Evolutionary conservation across 495 filamentous ascomycete species (phyloP), one percentile per base, ranked within the genome.

Genomic region (Chlorociboria aeruginascens): DNA sequence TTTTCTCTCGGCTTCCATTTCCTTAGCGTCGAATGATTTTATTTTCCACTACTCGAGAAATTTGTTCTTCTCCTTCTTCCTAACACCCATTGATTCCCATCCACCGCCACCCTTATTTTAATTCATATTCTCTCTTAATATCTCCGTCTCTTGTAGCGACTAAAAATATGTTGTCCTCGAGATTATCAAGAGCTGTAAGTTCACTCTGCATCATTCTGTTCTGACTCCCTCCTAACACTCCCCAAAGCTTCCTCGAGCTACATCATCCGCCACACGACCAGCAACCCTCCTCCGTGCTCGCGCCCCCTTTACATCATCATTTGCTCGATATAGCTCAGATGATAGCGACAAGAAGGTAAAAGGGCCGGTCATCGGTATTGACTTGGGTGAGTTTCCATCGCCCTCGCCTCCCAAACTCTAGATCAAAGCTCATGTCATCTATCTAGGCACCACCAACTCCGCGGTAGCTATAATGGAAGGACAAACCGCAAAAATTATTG

Each of bases 391-490:
- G 85, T 44, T 33, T 7, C 77, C 48, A 37, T 51, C 13, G 14
- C 6, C 33, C 51, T 52, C 35, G 14, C 17, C 3, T 32, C 43
- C 32, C 8, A 32, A 40, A 36, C 32, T 37, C 44, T 48, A 40
- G 38, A 50, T 51, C 39, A 50, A 49, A 51, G 53, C 54, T 46
- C 33, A 25, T 41, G 2, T 40, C 29, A 29, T 44, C 33, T 11
- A 33, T 39, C 13, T 49, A 92, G 86, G 86, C 59, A 98, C 92
- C 63, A 98, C 92, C 55, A 98, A 98, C 78, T 97, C 92, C 32
- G 92, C 92, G 40, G 92, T 98, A 46, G 89, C 89, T 58, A 71
- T 97, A 44, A 95, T 97, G 87, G 92, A 98, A 76, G 92, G 92
- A 63, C 94, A 92, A 74, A 66, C 74, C 17, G 87, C 92, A 47